Conservation (phyloP, 306 rosid species). For the Fragaria iinumae region DNA sequence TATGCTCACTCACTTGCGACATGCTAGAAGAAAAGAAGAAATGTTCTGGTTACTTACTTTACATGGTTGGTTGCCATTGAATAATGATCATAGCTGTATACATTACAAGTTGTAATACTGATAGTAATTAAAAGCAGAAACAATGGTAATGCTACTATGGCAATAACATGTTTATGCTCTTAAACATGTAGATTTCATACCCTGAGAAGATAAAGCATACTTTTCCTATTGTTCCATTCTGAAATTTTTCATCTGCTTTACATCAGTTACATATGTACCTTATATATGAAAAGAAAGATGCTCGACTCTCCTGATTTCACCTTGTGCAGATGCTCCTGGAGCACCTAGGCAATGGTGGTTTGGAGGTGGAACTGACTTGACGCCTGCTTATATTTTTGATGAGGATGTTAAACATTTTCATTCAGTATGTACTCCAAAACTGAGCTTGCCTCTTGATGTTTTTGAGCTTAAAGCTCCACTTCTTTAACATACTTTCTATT, state of each 20-base stretch:
- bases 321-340: conserved; percentile 75
- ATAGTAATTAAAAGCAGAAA: neutral
- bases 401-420: conserved; percentile 98
- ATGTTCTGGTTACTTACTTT: neutral
- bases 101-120: neutral
- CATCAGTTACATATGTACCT: neutral
- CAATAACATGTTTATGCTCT: neutral
- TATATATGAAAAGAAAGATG: neutral
- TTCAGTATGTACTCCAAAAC: conserved; percentile 46
- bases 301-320: conserved; percentile 18
- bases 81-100: neutral
- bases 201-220: neutral
- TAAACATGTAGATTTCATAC: neutral
- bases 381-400: conserved; percentile 90
- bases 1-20: neutral
- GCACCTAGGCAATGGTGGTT: conserved; percentile 99
- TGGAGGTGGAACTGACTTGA: conserved; percentile 98
- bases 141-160: neutral
- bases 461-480: neutral
- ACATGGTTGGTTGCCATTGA: neutral
- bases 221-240: neutral
- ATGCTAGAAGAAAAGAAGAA: neutral
- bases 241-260: neutral
- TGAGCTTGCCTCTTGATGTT: neutral
- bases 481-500: neutral